Conservation (phyloP, 345 rosid species). For the Populus simonii region DNA sequence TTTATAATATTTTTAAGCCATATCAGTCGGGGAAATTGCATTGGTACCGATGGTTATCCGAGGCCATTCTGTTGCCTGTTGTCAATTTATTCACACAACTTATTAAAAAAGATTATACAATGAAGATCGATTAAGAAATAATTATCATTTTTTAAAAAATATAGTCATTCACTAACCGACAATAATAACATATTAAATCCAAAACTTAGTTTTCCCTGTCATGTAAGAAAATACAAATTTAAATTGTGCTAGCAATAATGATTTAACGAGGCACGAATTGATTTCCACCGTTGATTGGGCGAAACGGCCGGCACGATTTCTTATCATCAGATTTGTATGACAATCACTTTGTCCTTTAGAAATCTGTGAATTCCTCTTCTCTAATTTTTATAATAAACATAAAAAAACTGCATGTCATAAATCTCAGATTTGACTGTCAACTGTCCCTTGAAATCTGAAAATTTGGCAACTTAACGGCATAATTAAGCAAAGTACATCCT, state of each 20-base stretch:
- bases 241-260: too few relatives aligned
- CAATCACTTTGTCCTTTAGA: background rate
- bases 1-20: slow-evolving; percentile 9
- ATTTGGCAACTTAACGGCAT: background rate
- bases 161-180: too few relatives aligned
- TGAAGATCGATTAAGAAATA: too few relatives aligned
- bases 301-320: slow-evolving; percentile 2
- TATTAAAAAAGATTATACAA: too few relatives aligned
- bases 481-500: background rate
- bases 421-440: background rate
- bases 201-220: too few relatives aligned
- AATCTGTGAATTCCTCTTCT: background rate
- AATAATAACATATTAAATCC: too few relatives aligned
- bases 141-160: too few relatives aligned
- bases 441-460: background rate
- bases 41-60: background rate
- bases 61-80: background rate
- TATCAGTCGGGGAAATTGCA: slow-evolving; percentile 8
- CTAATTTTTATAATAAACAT: background rate
- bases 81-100: too few relatives aligned
- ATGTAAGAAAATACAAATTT: too few relatives aligned
- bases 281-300: too few relatives aligned
- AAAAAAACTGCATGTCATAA: too few relatives aligned
- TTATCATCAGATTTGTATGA: background rate
- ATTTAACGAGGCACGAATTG: too few relatives aligned